These are phyloP conservation scores for Naganishia kalamii DNA, from an alignment of 768 basidiomycete species.

Conservation along the genomic window DNA sequence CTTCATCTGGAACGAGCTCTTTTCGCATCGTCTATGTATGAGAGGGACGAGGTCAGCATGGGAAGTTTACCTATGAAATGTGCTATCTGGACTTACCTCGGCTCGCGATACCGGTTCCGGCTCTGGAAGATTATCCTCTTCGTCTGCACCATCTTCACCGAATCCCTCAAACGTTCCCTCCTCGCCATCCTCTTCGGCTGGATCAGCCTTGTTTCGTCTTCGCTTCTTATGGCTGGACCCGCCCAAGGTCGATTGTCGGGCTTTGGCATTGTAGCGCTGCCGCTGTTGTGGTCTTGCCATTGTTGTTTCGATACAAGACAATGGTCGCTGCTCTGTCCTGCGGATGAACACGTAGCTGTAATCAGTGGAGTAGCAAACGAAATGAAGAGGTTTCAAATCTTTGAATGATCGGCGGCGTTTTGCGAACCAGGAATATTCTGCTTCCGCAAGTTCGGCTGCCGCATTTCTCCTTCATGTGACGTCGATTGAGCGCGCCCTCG, in stretches of 20 bases:
- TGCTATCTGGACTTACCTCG: conserved; percentile 56
- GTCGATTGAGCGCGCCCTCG: too few relatives aligned
- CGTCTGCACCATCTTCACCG: conserved; percentile 50
- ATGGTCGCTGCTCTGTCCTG: neutral
- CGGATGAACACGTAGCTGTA: neutral
- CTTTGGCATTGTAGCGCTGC: conserved; percentile 58
- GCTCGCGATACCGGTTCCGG: conserved; percentile 56
- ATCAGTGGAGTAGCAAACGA: neutral
- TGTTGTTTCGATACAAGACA: neutral
- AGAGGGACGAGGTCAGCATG: neutral
- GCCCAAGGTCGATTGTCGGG: conserved; percentile 57
- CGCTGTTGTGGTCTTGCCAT: conserved; percentile 33
- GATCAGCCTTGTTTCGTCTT: conserved; percentile 42
- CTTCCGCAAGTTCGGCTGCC: neutral
- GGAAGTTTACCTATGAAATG: neutral
- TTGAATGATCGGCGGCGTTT: conserved; percentile 10
- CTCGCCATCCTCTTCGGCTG: conserved; percentile 31
- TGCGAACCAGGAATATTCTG: neutral
- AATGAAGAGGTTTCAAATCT: conserved; percentile 3
- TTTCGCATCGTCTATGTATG: neutral
- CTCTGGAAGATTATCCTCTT: conserved; percentile 55
- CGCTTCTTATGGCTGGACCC: conserved; percentile 62
- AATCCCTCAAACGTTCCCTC: conserved; percentile 19
- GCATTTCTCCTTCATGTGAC: too few relatives aligned
- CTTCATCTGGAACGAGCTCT: conserved; percentile 45